Evolutionary conservation across 768 basidiomycete genomes (phyloP).

Genomic region (Pulveroboletus frians): DNA sequence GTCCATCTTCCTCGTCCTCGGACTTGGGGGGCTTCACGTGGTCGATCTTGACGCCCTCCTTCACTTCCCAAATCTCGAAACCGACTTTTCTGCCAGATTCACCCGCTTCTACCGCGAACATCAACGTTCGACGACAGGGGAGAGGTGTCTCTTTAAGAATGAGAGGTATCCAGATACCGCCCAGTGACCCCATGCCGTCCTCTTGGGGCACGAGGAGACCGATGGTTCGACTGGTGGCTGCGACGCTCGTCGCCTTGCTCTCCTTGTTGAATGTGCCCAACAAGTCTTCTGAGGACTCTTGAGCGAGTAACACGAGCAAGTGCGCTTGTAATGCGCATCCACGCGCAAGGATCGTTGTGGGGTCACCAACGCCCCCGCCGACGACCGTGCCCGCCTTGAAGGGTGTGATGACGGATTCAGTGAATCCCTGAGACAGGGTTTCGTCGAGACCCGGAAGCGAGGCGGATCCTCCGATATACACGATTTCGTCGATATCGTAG

Average conservation of each 20-base stretch:
- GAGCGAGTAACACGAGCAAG: slow-evolving; percentile 46
- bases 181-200: slow-evolving; percentile 38
- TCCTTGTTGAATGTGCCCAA: slow-evolving; percentile 43
- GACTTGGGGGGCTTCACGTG: slow-evolving; percentile 45
- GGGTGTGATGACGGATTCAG: slow-evolving; percentile 58
- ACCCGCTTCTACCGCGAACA: slow-evolving; percentile 53
- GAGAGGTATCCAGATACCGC: slow-evolving; percentile 63
- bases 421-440: slow-evolving; percentile 47
- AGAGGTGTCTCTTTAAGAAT: slow-evolving; percentile 67
- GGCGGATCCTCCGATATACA: slow-evolving; percentile 74
- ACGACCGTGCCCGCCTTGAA: slow-evolving; percentile 63
- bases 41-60: slow-evolving; percentile 61
- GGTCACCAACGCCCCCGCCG: slow-evolving; percentile 71
- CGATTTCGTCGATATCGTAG: slow-evolving; percentile 70
- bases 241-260: slow-evolving; percentile 39
- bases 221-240: slow-evolving; percentile 58
- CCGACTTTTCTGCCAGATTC: slow-evolving; percentile 37
- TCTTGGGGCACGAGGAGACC: slow-evolving; percentile 59
- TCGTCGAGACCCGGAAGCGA: slow-evolving; percentile 73
- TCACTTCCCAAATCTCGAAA: slow-evolving; percentile 75
- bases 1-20: slow-evolving; percentile 43
- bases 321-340: slow-evolving; percentile 76
- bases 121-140: slow-evolving; percentile 57
- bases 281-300: slow-evolving; percentile 49
- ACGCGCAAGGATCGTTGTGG: slow-evolving; percentile 69